These are phyloP conservation scores for Paraphoma sp. DNA, from an alignment of 2,329 filamentous ascomycete genomes.

Conservation along the genomic window DNA sequence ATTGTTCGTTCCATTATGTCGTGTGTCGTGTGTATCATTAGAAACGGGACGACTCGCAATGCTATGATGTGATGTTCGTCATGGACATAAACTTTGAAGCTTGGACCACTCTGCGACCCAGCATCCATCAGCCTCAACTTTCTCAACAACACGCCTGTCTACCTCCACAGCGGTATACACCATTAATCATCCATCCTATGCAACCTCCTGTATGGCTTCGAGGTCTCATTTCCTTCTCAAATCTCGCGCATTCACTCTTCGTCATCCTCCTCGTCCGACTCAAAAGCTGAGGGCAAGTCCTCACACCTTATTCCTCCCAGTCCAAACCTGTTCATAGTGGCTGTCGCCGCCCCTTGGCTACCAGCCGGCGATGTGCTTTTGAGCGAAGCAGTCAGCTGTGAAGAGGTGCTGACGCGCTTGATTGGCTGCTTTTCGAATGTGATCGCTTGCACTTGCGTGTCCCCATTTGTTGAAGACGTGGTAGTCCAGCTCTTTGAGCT, in stretches of 20 bases:
- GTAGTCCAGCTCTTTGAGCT: constrained; percentile 1
- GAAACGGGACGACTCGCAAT: not conserved
- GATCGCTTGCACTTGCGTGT: constrained; percentile 11
- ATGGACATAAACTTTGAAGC: constrained; percentile 12
- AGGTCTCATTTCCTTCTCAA: not conserved
- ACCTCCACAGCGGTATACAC: not conserved
- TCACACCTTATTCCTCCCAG: constrained; percentile 14
- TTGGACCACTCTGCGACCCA: constrained; percentile 1
- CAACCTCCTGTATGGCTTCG: not conserved
- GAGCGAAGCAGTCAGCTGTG: constrained; percentile 24
- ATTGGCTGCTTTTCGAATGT: constrained; percentile 19
- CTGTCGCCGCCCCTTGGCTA: constrained; percentile 9
- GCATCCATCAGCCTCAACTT: not conserved
- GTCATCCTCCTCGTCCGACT: constrained; percentile 30
- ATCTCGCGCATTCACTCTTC: not conserved
- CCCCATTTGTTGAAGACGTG: constrained; percentile 1
- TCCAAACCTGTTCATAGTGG: constrained; percentile 9
- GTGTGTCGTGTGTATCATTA: constrained; percentile 4
- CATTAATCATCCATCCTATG: not conserved
- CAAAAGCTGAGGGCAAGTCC: constrained; percentile 30
- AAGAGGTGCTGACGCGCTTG: constrained; percentile 23
- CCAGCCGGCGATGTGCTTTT: constrained; percentile 8
- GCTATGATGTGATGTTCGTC: constrained; percentile 6
- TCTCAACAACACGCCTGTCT: not conserved
- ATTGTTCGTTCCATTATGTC: constrained; percentile 23